These are phyloP conservation scores for Ganoderma boninense DNA, from an alignment of 1,284 basidiomycete genomes.

Conservation along the genomic window DNA sequence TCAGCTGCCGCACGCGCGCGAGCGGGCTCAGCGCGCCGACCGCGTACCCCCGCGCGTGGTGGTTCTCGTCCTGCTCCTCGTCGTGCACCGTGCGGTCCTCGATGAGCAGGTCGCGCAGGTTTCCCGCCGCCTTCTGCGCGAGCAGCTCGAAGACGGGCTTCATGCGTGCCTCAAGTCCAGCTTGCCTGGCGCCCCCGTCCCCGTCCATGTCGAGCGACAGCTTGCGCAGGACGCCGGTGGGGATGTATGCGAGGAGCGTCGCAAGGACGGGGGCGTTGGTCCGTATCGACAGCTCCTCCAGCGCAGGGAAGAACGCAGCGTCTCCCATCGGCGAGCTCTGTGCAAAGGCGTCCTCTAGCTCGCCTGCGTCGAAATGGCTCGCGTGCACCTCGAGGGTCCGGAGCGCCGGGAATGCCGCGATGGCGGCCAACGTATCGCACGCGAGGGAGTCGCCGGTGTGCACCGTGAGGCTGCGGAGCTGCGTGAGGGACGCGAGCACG, in stretches of 20 bases:
- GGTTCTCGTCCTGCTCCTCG: slow-evolving; percentile 30
- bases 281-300: slow-evolving; percentile 55
- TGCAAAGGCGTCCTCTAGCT: slow-evolving; percentile 39
- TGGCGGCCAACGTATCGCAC: slow-evolving; percentile 48
- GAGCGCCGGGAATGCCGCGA: slow-evolving; percentile 53
- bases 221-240: slow-evolving; percentile 43
- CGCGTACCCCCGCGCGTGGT: slow-evolving; percentile 30
- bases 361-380: slow-evolving; percentile 46
- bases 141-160: slow-evolving; percentile 49
- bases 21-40: slow-evolving; percentile 43
- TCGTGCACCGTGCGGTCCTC: slow-evolving; percentile 43
- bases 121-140: slow-evolving; percentile 43
- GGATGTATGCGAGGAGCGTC: slow-evolving; percentile 48
- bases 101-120: slow-evolving; percentile 53
- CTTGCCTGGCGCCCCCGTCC: slow-evolving; percentile 12
- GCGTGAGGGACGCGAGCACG: slow-evolving; percentile 47
- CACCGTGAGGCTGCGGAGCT: slow-evolving; percentile 53
- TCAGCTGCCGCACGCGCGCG: slow-evolving; percentile 44
- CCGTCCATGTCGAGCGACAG: slow-evolving; percentile 53
- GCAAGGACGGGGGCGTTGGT: slow-evolving; percentile 42
- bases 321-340: not conserved
- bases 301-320: slow-evolving; percentile 47
- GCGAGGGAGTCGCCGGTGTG: slow-evolving; percentile 52
- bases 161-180: not conserved
- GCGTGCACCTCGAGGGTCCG: slow-evolving; percentile 58